phyloP scores from a whole-genome alignment of 1,284 basidiomycete species.

The Pisolithus thermaeus region DNA sequence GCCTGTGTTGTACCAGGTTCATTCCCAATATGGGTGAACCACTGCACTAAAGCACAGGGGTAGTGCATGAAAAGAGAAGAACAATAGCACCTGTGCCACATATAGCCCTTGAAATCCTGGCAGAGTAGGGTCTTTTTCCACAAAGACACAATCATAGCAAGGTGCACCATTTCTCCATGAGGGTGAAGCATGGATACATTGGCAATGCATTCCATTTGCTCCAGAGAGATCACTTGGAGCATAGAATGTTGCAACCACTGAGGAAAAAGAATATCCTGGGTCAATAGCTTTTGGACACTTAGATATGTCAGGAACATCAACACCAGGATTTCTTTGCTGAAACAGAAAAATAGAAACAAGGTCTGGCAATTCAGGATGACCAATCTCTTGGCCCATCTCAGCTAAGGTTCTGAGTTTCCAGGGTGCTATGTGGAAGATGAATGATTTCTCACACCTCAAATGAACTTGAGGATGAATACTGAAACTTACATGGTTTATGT shows the following conservation, averaged over 20 bases:
- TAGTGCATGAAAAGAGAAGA: slow-evolving; percentile 7
- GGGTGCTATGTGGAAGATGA: background rate
- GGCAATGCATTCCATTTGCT: background rate
- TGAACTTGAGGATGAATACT: background rate
- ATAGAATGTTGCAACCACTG: background rate
- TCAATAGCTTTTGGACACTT: background rate
- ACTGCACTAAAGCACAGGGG: slow-evolving; percentile 6
- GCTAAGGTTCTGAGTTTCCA: background rate
- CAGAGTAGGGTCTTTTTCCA: background rate
- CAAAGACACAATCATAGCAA: slow-evolving; percentile 4
- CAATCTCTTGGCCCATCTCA: no score
- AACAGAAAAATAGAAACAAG: background rate
- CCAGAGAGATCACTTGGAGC: slow-evolving; percentile 3
- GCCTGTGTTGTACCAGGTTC: slow-evolving; percentile 4
- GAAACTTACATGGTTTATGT: background rate
- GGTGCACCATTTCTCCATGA: slow-evolving; percentile 1
- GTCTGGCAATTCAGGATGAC: no score
- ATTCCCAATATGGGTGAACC: slow-evolving; percentile 4
- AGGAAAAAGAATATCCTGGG: background rate
- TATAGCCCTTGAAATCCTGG: slow-evolving; percentile 4
- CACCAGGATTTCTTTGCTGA: background rate
- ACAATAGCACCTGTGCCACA: slow-evolving; percentile 3
- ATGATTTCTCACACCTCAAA: no score
- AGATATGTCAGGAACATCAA: background rate
- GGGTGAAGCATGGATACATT: background rate